These are phyloP conservation scores for Cyclotella cryptica DNA, from an alignment of 108 stramenopile genomes.

Conservation along the genomic window DNA sequence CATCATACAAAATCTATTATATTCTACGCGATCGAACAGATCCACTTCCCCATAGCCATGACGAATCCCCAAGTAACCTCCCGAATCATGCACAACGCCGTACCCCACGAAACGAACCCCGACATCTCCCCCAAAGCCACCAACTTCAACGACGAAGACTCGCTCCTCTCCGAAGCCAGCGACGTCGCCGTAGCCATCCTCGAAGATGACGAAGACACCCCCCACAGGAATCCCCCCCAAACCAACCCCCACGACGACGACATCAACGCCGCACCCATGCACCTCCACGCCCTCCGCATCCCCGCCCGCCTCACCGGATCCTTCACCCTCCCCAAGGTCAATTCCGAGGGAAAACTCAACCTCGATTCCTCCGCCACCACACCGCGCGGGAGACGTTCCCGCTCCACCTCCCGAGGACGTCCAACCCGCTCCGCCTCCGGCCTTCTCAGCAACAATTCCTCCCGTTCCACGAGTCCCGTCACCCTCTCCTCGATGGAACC, in stretches of 20 bases:
- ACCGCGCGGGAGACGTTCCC: constrained; percentile 10
- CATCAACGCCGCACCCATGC: constrained; percentile 40
- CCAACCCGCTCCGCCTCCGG: constrained; percentile 18
- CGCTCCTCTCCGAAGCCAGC: constrained; percentile 28
- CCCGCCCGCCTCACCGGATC: constrained; percentile 26
- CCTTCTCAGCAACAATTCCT: background rate
- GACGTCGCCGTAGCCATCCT: constrained; percentile 35
- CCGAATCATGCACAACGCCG: background rate
- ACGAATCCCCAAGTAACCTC: constrained; percentile 2
- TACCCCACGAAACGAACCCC: background rate
- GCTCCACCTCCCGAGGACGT: constrained; percentile 13
- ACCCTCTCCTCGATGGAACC: constrained; percentile 4
- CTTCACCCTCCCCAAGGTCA: background rate
- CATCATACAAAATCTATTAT: too few species aligned
- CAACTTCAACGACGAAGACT: constrained; percentile 20
- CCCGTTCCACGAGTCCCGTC: constrained; percentile 2
- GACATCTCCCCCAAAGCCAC: background rate
- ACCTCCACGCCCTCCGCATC: constrained; percentile 36
- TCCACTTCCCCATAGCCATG: too few species aligned
- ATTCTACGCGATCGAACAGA: too few species aligned
- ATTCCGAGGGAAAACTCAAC: constrained; percentile 15
- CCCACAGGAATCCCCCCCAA: constrained; percentile 6
- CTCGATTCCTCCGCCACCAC: background rate
- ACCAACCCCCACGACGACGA: constrained; percentile 19
- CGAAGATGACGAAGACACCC: constrained; percentile 23